Evolutionary conservation across 495 filamentous ascomycete genomes (phyloP).

Genomic region (Aspergillus taichungensis): DNA sequence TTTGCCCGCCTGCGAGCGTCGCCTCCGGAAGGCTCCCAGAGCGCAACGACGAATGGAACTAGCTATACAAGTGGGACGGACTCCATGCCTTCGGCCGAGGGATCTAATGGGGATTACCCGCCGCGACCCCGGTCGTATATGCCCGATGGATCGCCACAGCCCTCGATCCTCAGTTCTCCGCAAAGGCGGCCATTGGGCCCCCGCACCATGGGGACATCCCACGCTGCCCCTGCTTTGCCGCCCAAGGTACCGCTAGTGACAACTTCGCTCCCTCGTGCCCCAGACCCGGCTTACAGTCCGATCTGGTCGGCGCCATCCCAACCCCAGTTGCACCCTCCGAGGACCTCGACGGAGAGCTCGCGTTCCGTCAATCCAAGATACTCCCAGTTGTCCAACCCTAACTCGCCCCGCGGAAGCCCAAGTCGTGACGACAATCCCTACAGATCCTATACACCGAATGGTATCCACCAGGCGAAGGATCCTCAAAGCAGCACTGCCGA

Average conservation of each 20-base stretch:
- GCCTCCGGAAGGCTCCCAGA: conserved; percentile 3
- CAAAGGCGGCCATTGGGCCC: conserved; percentile 41
- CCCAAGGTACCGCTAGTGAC: conserved; percentile 46
- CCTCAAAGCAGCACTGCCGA: conserved; percentile 34
- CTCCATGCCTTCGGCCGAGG: conserved; percentile 25
- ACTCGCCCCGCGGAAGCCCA: conserved; percentile 30
- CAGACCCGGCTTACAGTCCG: conserved; percentile 82
- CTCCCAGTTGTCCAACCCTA: conserved; percentile 28
- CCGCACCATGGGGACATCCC: conserved; percentile 45
- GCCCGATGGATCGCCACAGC: conserved; percentile 10
- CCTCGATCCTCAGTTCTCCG: conserved; percentile 16
- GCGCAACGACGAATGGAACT: not conserved
- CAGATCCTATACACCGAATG: conserved; percentile 37
- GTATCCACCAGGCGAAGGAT: conserved; percentile 22
- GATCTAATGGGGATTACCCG: conserved; percentile 21
- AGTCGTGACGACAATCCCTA: conserved; percentile 37
- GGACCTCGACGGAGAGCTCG: conserved; percentile 35
- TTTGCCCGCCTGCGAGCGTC: conserved; percentile 36
- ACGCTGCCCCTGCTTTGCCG: conserved; percentile 36
- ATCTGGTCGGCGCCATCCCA: conserved; percentile 36
- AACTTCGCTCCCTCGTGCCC: conserved; percentile 61
- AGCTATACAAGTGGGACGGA: conserved; percentile 21
- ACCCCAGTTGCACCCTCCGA: conserved; percentile 40
- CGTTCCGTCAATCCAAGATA: conserved; percentile 28
- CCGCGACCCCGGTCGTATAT: conserved; percentile 19